phyloP scores from a whole-genome alignment of 2,329 filamentous ascomycete species.

The Trichoderma citrinoviride region DNA sequence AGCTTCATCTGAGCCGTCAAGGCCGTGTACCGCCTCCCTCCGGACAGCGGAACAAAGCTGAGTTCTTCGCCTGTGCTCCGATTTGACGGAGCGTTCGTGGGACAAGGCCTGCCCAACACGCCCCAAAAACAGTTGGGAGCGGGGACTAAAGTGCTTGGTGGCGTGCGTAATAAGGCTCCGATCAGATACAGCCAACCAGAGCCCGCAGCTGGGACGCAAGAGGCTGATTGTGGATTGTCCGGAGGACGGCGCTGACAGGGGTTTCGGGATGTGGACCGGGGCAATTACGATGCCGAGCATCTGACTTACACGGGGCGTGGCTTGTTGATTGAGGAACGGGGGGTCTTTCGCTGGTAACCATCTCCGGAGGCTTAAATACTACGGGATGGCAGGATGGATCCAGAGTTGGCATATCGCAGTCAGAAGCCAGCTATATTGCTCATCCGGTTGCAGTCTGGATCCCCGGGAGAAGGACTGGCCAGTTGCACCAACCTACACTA shows the following conservation, averaged over 20 bases:
- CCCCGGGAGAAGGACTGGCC: neutral
- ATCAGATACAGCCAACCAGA: neutral
- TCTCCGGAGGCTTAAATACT: no score
- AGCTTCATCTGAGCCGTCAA: neutral
- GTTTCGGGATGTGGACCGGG: conserved; percentile 1
- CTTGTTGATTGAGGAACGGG: no score
- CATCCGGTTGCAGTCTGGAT: neutral
- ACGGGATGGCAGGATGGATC: no score
- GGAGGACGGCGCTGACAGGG: neutral
- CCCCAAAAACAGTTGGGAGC: neutral
- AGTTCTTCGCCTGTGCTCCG: neutral
- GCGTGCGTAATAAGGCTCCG: neutral
- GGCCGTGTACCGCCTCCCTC: neutral
- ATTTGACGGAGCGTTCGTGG: neutral
- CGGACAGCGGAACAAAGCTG: neutral
- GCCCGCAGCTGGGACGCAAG: neutral
- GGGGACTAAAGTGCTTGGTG: neutral
- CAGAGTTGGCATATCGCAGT: no score
- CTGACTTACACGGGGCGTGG: neutral
- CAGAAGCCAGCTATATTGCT: neutral
- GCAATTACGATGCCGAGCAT: conserved; percentile 11
- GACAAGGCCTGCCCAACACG: neutral
- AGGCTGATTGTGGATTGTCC: neutral
- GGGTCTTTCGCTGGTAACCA: no score
- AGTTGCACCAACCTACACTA: neutral